Evolutionary conservation across 306 rosid species (phyloP).

Genomic region (Luffa aegyptiaca): DNA sequence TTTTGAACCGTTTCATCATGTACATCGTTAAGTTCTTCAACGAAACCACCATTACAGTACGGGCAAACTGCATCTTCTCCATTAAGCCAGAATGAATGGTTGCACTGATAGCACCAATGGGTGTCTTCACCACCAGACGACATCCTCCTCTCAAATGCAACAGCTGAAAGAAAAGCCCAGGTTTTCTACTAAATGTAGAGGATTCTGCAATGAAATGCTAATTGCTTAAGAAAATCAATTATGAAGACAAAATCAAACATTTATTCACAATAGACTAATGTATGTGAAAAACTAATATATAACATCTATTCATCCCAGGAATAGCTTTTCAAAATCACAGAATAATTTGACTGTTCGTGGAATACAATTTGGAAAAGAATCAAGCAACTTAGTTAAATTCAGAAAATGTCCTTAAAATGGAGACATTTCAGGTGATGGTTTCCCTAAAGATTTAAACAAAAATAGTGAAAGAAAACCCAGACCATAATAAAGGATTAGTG

Average conservation of each 20-base stretch:
- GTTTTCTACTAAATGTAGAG: not conserved
- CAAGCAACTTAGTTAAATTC: not conserved
- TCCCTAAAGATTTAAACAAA: not conserved
- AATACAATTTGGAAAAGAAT: not conserved
- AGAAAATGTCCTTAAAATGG: not conserved
- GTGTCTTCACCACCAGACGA: slow-evolving; percentile 53
- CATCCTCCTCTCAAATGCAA: slow-evolving; percentile 28
- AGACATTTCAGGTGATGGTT: not conserved
- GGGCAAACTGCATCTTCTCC: slow-evolving; percentile 40
- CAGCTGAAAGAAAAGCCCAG: slow-evolving; percentile 3
- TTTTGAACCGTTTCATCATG: slow-evolving; percentile 19
- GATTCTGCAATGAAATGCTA: not conserved
- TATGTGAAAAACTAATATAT: not conserved
- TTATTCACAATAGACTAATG: not conserved
- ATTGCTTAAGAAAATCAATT: not conserved
- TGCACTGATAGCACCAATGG: slow-evolving; percentile 67
- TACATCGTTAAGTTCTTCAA: slow-evolving; percentile 43
- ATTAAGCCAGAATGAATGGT: slow-evolving; percentile 29
- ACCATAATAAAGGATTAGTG: not conserved
- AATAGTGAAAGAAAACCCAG: not conserved
- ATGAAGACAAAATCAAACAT: not conserved
- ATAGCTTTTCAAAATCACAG: not conserved
- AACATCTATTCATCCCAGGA: not conserved
- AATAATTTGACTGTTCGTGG: not conserved
- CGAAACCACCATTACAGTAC: slow-evolving; percentile 48